Evolutionary conservation across 2,329 filamentous ascomycete genomes (phyloP).

Genomic region (Epichloe bromicola): DNA sequence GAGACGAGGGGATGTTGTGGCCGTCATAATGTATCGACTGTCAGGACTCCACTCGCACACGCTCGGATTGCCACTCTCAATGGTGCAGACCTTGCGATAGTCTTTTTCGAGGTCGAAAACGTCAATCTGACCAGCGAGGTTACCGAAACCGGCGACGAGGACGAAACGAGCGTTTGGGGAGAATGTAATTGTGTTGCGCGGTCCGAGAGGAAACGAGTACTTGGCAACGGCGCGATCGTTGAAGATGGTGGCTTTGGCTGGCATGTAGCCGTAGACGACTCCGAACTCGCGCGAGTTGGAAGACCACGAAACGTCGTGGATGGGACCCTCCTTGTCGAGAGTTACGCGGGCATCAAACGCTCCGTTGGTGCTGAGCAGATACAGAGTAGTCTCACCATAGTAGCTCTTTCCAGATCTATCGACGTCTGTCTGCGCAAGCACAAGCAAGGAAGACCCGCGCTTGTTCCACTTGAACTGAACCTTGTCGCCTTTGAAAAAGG

Average conservation of each 20-base stretch:
- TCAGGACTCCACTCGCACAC: slow-evolving; percentile 97
- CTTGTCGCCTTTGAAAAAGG: slow-evolving; percentile 98
- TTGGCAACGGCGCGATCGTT: slow-evolving; percentile 73
- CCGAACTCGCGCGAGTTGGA: slow-evolving; percentile 96
- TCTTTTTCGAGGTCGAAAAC: slow-evolving; percentile 94
- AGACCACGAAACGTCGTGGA: slow-evolving; percentile 97
- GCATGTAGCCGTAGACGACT: slow-evolving; percentile 96
- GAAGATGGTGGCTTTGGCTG: slow-evolving; percentile 98
- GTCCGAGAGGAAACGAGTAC: slow-evolving; percentile 74
- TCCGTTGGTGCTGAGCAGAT: slow-evolving; percentile 83
- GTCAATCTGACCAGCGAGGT: slow-evolving; percentile 93
- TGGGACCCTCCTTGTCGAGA: slow-evolving; percentile 92
- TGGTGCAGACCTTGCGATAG: slow-evolving; percentile 81
- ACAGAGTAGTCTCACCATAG: slow-evolving; percentile 95
- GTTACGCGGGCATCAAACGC: slow-evolving; percentile 85
- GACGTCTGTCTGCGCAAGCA: slow-evolving; percentile 93
- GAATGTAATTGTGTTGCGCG: slow-evolving; percentile 90
- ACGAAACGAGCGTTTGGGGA: slow-evolving; percentile 89
- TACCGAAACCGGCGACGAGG: slow-evolving; percentile 90
- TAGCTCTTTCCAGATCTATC: slow-evolving; percentile 99
- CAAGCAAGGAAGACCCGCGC: slow-evolving; percentile 78
- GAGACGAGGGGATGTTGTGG: slow-evolving; percentile 90
- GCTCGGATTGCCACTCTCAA: slow-evolving; percentile 90
- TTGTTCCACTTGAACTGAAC: slow-evolving; percentile 98
- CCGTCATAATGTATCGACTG: slow-evolving; percentile 88